Base-by-base conservation (phyloP, 768 basidiomycete species). In the Mycena sanguinolenta region DNA sequence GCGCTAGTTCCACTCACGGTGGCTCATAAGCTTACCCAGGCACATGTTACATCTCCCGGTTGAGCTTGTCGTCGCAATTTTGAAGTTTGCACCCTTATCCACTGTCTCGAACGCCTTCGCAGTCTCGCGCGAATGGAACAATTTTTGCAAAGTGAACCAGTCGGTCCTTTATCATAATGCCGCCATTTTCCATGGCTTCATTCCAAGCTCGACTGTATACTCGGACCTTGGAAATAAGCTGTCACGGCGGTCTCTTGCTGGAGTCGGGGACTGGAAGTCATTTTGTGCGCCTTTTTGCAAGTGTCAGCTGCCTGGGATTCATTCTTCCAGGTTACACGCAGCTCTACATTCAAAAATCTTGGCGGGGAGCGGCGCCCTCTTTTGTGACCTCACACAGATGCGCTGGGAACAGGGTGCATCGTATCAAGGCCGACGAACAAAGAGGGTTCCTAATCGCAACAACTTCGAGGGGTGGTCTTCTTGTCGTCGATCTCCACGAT, bases 391-490 rank as follows among this genome's bases (percentile, higher is more conserved):
- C 79, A n/a, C 78, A 86, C 42, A 71, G 75, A 1, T 65, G 77
- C 10, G 65, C 82, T 8, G 82, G 85, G 25, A 70, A 72, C 28
- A 74, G 76, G 5, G 89, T 92, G 0, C 92, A 95, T 78, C 88
- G 92, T 9, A 89, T 95, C 80, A 95, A 95, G 79, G 86, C 92
- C 25, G 94, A 95, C 65, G 88, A 92, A 73, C 78, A 83, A 36
- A 83, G 82, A 13, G 87, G 89, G 4, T 83, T 91, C 27, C 80
- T 91, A 58, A 87, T 95, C 49, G 86, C 86, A 4, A 93, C 92
- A 0, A 82, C 82, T 50, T 77, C 77, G 8, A 67, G 70, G 13
- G 92, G 92, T 0, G 92, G 92, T 0, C 74, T 95, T 12, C 71
- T 74, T 0, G 92, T 95, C 0, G 83, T 83, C 12, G 89, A 91